Evolutionary conservation across 2,329 filamentous ascomycete genomes (phyloP).

Genomic region (Plenodomus biglobosus): DNA sequence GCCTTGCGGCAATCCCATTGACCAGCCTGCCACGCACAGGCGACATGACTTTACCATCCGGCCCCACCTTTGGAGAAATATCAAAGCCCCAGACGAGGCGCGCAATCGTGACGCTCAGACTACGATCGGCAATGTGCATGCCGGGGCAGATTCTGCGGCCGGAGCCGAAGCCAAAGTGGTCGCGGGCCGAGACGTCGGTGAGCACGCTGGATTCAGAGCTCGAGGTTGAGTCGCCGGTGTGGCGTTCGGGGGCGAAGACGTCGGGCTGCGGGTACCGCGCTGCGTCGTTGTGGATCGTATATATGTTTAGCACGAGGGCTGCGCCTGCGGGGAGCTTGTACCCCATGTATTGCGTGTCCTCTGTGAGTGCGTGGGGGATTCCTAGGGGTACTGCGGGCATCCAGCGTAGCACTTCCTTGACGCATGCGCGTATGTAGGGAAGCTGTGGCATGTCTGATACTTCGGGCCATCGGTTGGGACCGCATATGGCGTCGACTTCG

Average conservation of each 20-base stretch:
- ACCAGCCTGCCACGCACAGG: neutral
- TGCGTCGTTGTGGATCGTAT: slow-evolving; percentile 58
- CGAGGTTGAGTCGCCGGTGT: slow-evolving; percentile 42
- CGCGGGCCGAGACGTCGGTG: slow-evolving; percentile 10
- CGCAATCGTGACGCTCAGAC: slow-evolving; percentile 10
- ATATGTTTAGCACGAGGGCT: slow-evolving; percentile 17
- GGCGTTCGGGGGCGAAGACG: slow-evolving; percentile 60
- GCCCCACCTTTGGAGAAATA: neutral
- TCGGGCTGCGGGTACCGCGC: slow-evolving; percentile 62
- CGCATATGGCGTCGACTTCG: slow-evolving; percentile 60
- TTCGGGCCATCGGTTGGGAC: slow-evolving; percentile 24
- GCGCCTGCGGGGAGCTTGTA: slow-evolving; percentile 23
- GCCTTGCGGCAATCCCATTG: neutral
- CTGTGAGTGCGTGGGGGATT: slow-evolving; percentile 12
- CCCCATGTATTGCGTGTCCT: slow-evolving; percentile 19
- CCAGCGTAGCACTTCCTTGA: slow-evolving; percentile 23
- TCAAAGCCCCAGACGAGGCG: slow-evolving; percentile 18
- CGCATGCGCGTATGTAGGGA: slow-evolving; percentile 10
- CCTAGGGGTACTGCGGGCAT: slow-evolving; percentile 16
- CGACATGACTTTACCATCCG: neutral
- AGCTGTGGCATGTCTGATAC: slow-evolving; percentile 10
- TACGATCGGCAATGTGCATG: slow-evolving; percentile 16
- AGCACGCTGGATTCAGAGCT: slow-evolving; percentile 17
- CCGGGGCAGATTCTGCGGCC: slow-evolving; percentile 16
- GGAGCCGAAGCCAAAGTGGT: slow-evolving; percentile 14